These are phyloP conservation scores for Begonia peltatifolia DNA, from an alignment of 306 rosid species.

Conservation along the genomic window DNA sequence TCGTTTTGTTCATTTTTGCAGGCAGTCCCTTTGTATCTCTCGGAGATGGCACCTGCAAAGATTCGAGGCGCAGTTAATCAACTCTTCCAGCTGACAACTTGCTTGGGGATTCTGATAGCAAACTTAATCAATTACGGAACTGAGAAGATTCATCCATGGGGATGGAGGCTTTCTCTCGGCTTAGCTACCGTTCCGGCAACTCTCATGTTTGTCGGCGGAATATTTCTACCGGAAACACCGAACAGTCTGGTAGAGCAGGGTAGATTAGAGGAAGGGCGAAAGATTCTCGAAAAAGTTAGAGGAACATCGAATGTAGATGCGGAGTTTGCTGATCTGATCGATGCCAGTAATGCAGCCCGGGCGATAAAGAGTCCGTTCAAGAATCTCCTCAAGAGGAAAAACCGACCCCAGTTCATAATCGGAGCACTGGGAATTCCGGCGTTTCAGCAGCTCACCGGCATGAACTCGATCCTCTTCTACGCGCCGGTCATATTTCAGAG, in stretches of 20 bases:
- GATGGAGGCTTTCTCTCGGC: conserved; percentile 85
- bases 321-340: conserved; percentile 71
- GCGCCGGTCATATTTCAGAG: conserved; percentile 97
- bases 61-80: conserved; percentile 85
- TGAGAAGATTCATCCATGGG: conserved; percentile 59
- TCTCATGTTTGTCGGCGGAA: conserved; percentile 72
- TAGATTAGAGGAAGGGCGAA: conserved; percentile 48
- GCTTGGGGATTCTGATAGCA: conserved; percentile 54
- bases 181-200: conserved; percentile 66
- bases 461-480: conserved; percentile 88
- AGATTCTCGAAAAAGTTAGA: conserved; percentile 61
- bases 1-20: too few species aligned
- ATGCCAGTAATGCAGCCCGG: conserved; percentile 65
- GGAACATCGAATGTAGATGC: conserved; percentile 81
- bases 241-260: conserved; percentile 87
- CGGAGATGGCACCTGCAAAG: conserved; percentile 85
- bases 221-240: conserved; percentile 78
- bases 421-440: conserved; percentile 94
- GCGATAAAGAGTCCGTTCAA: conserved; percentile 47
- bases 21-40: conserved; percentile 87
- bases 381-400: conserved; percentile 52
- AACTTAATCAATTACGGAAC: conserved; percentile 55
- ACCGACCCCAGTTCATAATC: conserved; percentile 81
- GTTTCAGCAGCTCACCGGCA: conserved; percentile 94
- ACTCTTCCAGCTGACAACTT: conserved; percentile 79